Evolutionary conservation across 2,329 filamentous ascomycete species (phyloP).

Genomic region (Berkeleyomyces basicola): DNA sequence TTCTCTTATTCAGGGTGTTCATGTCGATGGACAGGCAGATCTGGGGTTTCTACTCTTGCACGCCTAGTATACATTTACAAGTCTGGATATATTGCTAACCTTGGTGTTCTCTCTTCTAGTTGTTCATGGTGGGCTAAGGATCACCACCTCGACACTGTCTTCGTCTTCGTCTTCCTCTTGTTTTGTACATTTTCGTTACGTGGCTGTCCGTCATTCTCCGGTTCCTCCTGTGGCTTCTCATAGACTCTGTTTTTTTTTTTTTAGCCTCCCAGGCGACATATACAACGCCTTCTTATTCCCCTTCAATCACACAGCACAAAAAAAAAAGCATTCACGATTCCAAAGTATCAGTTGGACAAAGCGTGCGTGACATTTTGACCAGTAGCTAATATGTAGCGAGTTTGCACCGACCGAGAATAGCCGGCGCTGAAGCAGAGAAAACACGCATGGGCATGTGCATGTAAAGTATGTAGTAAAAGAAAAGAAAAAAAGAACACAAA

Average conservation of each 20-base stretch:
- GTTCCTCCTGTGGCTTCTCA: background rate
- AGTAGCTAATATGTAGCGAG: background rate
- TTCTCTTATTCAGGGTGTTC: background rate
- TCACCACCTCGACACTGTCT: background rate
- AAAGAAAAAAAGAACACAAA: background rate
- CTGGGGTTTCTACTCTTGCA: too few relatives aligned
- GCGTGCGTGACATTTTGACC: background rate
- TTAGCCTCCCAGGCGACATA: background rate
- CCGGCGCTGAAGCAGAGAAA: background rate
- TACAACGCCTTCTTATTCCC: background rate
- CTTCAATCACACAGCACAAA: background rate
- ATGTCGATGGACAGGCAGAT: background rate
- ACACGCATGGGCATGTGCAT: slow-evolving; percentile 11
- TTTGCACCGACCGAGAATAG: background rate
- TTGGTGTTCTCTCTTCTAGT: background rate
- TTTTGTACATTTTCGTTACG: background rate
- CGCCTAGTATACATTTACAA: too few relatives aligned
- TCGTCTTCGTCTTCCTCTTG: background rate
- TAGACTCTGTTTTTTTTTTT: background rate
- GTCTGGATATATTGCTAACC: background rate
- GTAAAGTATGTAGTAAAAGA: background rate
- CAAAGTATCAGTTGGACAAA: background rate
- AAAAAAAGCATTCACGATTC: background rate
- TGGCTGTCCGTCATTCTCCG: too few relatives aligned
- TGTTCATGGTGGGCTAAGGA: slow-evolving; percentile 11